A percentile compares a stretch with the other conserved stretches of the same genome.
Evolutionary conservation across 306 rosid species (phyloP).

Genomic region (Cyamopsis tetragonoloba): DNA sequence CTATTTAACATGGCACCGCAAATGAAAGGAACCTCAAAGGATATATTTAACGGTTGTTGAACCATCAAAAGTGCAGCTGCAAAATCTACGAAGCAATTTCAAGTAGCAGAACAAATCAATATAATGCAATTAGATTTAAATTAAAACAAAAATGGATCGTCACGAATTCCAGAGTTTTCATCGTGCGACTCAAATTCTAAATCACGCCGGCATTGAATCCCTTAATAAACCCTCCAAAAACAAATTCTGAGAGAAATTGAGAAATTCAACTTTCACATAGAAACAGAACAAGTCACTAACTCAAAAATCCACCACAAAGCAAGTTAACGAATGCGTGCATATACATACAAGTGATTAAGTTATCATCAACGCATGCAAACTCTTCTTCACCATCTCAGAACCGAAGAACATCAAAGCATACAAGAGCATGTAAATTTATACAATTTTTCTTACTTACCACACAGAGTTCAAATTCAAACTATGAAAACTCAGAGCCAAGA

Average conservation of each 20-base stretch:
- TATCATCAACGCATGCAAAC: conserved; percentile 14
- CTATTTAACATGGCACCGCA: not conserved
- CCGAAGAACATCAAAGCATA: not conserved
- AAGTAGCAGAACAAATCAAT: conserved; percentile 1
- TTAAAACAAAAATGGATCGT: not conserved
- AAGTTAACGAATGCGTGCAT: conserved; percentile 13
- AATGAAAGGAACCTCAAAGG: not conserved
- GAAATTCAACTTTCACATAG: not conserved
- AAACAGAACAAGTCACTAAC: conserved; percentile 3
- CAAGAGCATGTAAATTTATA: conserved; percentile 2
- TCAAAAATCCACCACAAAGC: not conserved
- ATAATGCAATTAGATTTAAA: not conserved
- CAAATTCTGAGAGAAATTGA: not conserved
- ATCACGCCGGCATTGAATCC: not conserved
- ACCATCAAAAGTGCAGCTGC: conserved; percentile 3
- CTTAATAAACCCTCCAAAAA: not conserved
- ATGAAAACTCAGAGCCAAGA: not conserved
- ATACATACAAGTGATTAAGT: not conserved
- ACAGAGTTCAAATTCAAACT: not conserved
- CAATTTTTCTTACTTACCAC: not conserved
- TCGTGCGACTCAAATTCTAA: not conserved
- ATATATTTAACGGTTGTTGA: not conserved
- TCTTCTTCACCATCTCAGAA: not conserved
- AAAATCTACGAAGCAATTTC: not conserved
- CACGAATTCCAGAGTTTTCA: not conserved